These are phyloP conservation scores for Trichothecium roseum DNA, from an alignment of 2,329 filamentous ascomycete species.

Conservation along the genomic window DNA sequence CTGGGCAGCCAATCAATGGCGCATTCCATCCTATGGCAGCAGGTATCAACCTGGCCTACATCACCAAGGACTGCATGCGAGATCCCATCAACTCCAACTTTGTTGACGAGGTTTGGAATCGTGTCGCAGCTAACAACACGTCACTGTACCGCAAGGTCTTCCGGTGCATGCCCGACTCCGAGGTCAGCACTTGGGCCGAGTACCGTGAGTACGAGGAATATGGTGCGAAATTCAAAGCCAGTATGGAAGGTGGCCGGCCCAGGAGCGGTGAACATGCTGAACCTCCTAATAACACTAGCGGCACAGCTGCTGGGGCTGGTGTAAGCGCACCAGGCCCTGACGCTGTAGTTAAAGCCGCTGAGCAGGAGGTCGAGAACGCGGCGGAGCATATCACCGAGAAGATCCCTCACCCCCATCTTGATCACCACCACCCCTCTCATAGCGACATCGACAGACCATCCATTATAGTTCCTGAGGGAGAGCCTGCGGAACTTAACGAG, in stretches of 20 bases:
- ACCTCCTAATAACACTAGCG: slow-evolving; percentile 24
- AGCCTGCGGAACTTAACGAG: slow-evolving; percentile 22
- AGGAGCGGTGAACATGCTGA: slow-evolving; percentile 35
- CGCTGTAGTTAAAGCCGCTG: slow-evolving; percentile 22
- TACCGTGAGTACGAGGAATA: slow-evolving; percentile 81
- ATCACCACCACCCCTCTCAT: slow-evolving; percentile 5
- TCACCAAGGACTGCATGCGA: slow-evolving; percentile 88
- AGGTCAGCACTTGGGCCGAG: slow-evolving; percentile 86
- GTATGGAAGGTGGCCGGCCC: slow-evolving; percentile 42
- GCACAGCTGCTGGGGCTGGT: slow-evolving; percentile 25
- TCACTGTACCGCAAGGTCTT: slow-evolving; percentile 90
- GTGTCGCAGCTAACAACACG: slow-evolving; percentile 87
- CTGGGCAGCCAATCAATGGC: slow-evolving; percentile 34
- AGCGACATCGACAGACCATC: slow-evolving; percentile 19
- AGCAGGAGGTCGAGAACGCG: slow-evolving; percentile 21
- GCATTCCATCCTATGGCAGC: slow-evolving; percentile 43
- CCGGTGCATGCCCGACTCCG: slow-evolving; percentile 91
- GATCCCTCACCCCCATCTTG: slow-evolving; percentile 5
- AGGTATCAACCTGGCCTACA: slow-evolving; percentile 62
- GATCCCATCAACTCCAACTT: slow-evolving; percentile 79
- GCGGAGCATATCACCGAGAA: slow-evolving; percentile 18
- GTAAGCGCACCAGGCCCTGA: slow-evolving; percentile 31
- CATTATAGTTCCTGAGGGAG: slow-evolving; percentile 17
- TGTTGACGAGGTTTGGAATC: slow-evolving; percentile 79
- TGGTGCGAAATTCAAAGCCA: slow-evolving; percentile 63